Evolutionary conservation across 441 rosid species (phyloP).

Genomic region (Erodium trifolium): DNA sequence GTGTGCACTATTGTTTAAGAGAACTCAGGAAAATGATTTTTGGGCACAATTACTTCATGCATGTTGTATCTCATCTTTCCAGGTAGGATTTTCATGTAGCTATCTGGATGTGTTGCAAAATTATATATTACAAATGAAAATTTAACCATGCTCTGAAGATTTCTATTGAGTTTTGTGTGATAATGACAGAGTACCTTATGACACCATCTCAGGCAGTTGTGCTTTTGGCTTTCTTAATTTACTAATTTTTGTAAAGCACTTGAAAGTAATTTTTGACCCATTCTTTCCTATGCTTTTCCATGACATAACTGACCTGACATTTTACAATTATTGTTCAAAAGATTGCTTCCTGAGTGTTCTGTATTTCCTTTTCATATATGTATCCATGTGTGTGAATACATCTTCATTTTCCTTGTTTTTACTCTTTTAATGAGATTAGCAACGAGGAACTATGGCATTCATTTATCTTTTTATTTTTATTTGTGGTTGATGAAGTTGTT

Average conservation of each 20-base stretch:
- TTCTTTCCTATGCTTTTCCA: neutral
- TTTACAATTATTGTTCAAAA: slow-evolving; percentile 2
- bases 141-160: neutral
- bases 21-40: neutral
- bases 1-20: neutral
- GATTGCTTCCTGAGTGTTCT: neutral
- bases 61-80: neutral
- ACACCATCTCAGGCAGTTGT: neutral
- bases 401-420: neutral
- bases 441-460: slow-evolving; percentile 1
- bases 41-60: neutral
- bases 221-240: neutral
- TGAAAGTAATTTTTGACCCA: neutral
- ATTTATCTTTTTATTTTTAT: slow-evolving; percentile 10
- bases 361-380: slow-evolving; percentile 7
- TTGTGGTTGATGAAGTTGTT: slow-evolving; percentile 47
- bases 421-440: neutral
- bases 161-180: neutral
- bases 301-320: neutral
- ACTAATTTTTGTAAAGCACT: neutral
- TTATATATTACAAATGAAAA: neutral
- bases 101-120: slow-evolving; percentile 1
- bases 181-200: neutral
- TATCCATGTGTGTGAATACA: neutral
- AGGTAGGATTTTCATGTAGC: neutral